Conservation (phyloP, 176 grass and related monocot genomes). For the Triticum aestivum region DNA sequence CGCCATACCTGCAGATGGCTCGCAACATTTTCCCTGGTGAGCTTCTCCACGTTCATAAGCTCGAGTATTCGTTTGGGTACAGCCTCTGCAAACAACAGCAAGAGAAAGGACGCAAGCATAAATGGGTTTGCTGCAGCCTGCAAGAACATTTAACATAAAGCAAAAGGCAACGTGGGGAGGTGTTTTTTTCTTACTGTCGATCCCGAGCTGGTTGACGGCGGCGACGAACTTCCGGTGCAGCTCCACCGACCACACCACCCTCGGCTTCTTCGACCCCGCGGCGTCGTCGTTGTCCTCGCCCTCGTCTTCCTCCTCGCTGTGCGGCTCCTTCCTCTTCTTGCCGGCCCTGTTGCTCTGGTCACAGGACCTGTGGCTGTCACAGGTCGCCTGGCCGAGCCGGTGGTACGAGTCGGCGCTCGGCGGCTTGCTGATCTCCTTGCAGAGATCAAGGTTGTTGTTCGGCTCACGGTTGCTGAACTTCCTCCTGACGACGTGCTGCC, state of each 20-base stretch:
- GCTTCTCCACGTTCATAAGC: constrained; percentile 87
- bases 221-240: constrained; percentile 80
- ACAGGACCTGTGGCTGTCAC: not conserved
- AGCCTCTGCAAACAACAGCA: constrained; percentile 60
- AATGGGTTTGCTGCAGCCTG: constrained; percentile 21
- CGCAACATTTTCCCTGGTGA: constrained; percentile 91
- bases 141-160: constrained; percentile 30
- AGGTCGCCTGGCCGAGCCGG: constrained; percentile 16
- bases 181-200: constrained; percentile 50
- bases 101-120: constrained; percentile 30
- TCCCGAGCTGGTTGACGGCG: constrained; percentile 82
- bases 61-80: constrained; percentile 89
- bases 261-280: constrained; percentile 59
- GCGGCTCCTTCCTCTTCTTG: constrained; percentile 72
- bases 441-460: constrained; percentile 34
- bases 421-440: constrained; percentile 36
- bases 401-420: constrained; percentile 25
- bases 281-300: constrained; percentile 46
- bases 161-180: not conserved
- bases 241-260: constrained; percentile 87
- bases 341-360: constrained; percentile 30
- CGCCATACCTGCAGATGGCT: constrained; percentile 84
- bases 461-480: constrained; percentile 44
- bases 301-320: constrained; percentile 45
- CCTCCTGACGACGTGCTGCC: constrained; percentile 78